Conservation (phyloP, 805 yeast genomes). For the Starmerella davenportii region DNA sequence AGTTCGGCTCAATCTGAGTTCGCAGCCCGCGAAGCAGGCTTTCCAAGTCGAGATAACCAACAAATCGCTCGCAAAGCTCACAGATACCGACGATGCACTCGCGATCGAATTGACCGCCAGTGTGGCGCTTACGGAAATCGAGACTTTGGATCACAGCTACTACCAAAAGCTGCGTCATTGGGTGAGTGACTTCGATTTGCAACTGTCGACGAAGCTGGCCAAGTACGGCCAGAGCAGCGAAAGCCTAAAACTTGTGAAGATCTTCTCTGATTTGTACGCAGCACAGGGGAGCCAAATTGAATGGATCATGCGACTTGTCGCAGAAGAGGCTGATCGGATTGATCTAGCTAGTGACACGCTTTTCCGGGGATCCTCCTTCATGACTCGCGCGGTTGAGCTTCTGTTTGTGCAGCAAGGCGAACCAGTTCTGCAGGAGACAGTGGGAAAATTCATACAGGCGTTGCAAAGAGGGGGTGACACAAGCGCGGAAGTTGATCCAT, state of each 20-base stretch:
- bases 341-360: slow-evolving; percentile 32
- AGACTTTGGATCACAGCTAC: slow-evolving; percentile 33
- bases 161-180: slow-evolving; percentile 48
- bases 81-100: not conserved
- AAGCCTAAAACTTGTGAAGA: slow-evolving; percentile 10
- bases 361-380: slow-evolving; percentile 70
- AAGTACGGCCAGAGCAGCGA: slow-evolving; percentile 5
- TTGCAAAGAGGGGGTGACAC: slow-evolving; percentile 31
- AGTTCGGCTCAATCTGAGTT: not conserved
- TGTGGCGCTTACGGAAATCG: not conserved
- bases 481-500: slow-evolving; percentile 68
- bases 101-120: slow-evolving; percentile 1
- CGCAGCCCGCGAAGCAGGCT: not conserved
- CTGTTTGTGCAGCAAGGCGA: slow-evolving; percentile 63
- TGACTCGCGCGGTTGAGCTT: slow-evolving; percentile 65
- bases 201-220: slow-evolving; percentile 27
- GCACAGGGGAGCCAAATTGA: slow-evolving; percentile 46
- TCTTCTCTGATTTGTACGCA: slow-evolving; percentile 59
- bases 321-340: slow-evolving; percentile 35
- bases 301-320: slow-evolving; percentile 57
- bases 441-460: slow-evolving; percentile 48
- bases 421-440: slow-evolving; percentile 52
- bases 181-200: slow-evolving; percentile 24
- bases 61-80: no score
- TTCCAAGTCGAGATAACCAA: not conserved